Base-by-base conservation (phyloP, 305 asterid species). In the Plantago lanceolata region DNA sequence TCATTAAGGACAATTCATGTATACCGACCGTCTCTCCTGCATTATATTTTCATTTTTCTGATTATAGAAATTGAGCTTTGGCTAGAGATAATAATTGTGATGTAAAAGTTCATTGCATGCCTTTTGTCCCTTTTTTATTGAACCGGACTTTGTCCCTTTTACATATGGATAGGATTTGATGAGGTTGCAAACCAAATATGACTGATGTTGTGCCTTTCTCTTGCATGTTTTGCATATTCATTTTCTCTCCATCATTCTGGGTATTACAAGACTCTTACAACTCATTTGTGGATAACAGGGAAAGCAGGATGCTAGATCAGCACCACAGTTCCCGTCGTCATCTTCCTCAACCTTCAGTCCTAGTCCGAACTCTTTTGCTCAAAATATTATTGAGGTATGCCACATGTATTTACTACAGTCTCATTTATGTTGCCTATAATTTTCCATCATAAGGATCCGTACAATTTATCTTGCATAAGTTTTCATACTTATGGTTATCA, bases 381-480 rank as follows among this genome's bases (percentile, higher is more conserved):
- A 33, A 85, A 95, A 94, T 71, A 77, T 82, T 78, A 73, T 20
- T 24, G 84, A 79, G 97, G 99, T 88, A 68, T 79, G 88, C 66
- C 70, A 54, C 31, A 31, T 65, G 26, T 48, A 49, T 61, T 65
- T 62, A 56, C 40, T 59, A 61, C 57, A 60, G 43, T 61, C 40
- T 33, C 11, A 33, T 48, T 2, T 73, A 31, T 58, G 37, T 54
- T 29, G 44, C 19, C 59, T 56, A 31, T 15, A 12, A 19, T 48
- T 18, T 62, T 16, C 47, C 57, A 71, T 56, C 52, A 51, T 47
- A 29, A 24, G 63, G 17, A 19, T 57, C 26, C 53, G n/a, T 17
- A 49, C 70, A 33, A 60, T 44, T 48, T 59, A 5, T 52, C 47
- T 33, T 69, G 62, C 61, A 29, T 51, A 28, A 59, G 48, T 19